Evolutionary conservation across 1,139 yeast genomes (phyloP), one percentile per base, ranked within the genome.

Genomic region (Yamadazyma conglobata): DNA sequence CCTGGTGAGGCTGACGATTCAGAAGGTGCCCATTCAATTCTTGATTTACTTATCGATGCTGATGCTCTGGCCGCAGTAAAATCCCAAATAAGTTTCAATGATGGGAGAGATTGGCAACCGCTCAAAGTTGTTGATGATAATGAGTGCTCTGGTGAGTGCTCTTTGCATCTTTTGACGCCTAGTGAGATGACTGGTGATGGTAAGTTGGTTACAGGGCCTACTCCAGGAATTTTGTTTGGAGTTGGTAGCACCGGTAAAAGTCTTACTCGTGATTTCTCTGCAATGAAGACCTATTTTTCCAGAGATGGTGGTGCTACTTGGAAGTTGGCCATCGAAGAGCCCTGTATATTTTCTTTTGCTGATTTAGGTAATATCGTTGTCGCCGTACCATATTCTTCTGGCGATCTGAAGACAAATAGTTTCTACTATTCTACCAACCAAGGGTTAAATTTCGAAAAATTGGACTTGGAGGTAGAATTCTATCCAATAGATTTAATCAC

Each of bases 231-330:
- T 15, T 39, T 85, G 13, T 46, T 84, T 43, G 86, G 75, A 1
- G 52, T 72, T 17, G 91, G 89, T 25, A 56, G 55, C 31, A 66
- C 72, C 7, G 80, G 83, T 7, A 52, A 59, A 22, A 43, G 46
- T 4, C 41, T 62, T 5, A 42, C 38, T 1, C 27, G 44, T 3
- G 55, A 59, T 15, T 26, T 50, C 9, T 34, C 47, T 0, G 48
- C 60, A 4, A 42, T 64, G 47, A 55, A 61, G 12, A 78, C 88
- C 1, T 86, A 68, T 52, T 49, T 84, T 4, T 84, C 95, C 0
- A 69, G 85, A 39, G 87, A 87, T 56, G 91, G 88, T 22, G 96
- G 96, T 14, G 54, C 69, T 6, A 60, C 79, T 0, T 88, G 96
- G 96, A 56, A 55, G 23, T 52, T 64, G 35, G 73, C 78, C 0